A percentile compares a stretch with the other conserved stretches of the same genome.
Evolutionary conservation across 2,329 filamentous ascomycete genomes (phyloP).

Genomic region (Clonostachys chloroleuca): DNA sequence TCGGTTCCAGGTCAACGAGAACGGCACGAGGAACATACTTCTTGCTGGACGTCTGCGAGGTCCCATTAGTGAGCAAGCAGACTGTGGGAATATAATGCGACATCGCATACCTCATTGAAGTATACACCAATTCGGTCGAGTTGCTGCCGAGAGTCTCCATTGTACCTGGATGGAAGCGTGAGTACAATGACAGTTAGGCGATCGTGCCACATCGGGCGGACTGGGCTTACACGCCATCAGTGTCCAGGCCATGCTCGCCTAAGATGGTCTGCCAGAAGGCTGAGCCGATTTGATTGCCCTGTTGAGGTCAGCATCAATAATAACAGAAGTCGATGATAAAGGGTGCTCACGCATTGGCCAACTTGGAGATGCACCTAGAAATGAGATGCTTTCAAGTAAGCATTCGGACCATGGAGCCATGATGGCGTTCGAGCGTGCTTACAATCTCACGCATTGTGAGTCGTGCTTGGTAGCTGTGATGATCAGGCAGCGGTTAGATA

Average conservation of each 20-base stretch:
- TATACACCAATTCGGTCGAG: constrained; percentile 99
- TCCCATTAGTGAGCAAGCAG: not conserved
- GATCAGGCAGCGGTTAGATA: too few species aligned
- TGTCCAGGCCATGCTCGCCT: constrained; percentile 94
- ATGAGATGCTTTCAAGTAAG: constrained; percentile 10
- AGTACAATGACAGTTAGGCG: too few species aligned
- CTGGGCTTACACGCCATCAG: constrained; percentile 77
- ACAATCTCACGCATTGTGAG: too few species aligned
- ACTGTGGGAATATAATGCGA: not conserved
- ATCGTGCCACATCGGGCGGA: too few species aligned
- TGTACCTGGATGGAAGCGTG: constrained; percentile 29
- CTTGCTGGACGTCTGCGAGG: constrained; percentile 81
- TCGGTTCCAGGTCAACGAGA: constrained; percentile 98
- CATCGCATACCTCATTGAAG: constrained; percentile 72
- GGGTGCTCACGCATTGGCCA: constrained; percentile 85
- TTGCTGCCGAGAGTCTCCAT: constrained; percentile 97
- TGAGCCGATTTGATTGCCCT: constrained; percentile 99
- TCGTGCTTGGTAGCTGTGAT: too few species aligned
- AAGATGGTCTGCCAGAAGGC: constrained; percentile 96
- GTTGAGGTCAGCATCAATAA: constrained; percentile 9
- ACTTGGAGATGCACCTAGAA: constrained; percentile 98
- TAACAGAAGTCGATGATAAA: constrained; percentile 1
- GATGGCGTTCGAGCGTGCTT: too few species aligned
- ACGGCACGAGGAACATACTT: constrained; percentile 99
- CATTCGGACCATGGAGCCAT: too few species aligned